A percentile compares a stretch with the other conserved stretches of the same genome.
phyloP scores from a whole-genome alignment of 2,329 filamentous ascomycete genomes.

The Allantophomopsis cytisporea region DNA sequence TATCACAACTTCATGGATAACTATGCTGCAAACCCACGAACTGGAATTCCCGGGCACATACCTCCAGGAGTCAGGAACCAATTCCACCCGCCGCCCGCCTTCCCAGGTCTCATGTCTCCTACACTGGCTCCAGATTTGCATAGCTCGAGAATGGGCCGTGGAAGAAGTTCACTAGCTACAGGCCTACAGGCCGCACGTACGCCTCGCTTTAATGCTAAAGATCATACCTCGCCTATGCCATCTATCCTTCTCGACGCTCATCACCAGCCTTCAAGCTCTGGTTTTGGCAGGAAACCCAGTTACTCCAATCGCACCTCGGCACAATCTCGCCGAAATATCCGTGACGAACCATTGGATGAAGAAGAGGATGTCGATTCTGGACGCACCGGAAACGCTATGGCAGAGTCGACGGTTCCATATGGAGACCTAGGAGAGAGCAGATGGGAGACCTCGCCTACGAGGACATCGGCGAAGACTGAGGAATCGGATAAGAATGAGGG shows the following conservation, averaged over 20 bases:
- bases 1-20: slow-evolving; percentile 93
- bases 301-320: slow-evolving; percentile 28
- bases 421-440: slow-evolving; percentile 24
- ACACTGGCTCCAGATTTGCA: slow-evolving; percentile 42
- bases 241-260: slow-evolving; percentile 65
- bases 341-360: slow-evolving; percentile 27
- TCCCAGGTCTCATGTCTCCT: slow-evolving; percentile 57
- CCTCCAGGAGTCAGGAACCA: slow-evolving; percentile 39
- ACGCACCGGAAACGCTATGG: slow-evolving; percentile 14
- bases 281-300: slow-evolving; percentile 28
- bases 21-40: slow-evolving; percentile 65
- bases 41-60: slow-evolving; percentile 46
- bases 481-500: slow-evolving; percentile 28
- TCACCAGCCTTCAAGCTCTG: slow-evolving; percentile 49
- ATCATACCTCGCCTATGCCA: slow-evolving; percentile 46
- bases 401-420: slow-evolving; percentile 10
- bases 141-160: slow-evolving; percentile 31
- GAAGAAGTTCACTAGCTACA: slow-evolving; percentile 23
- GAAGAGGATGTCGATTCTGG: slow-evolving; percentile 29
- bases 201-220: slow-evolving; percentile 27
- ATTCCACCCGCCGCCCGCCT: slow-evolving; percentile 64
- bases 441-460: slow-evolving; percentile 24
- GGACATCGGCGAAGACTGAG: slow-evolving; percentile 20
- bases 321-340: slow-evolving; percentile 23
- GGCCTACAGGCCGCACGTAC: slow-evolving; percentile 21